Percentiles rank a stretch among this genome's conserved stretches.
These are phyloP conservation scores for Suillus subaureus DNA, from an alignment of 768 basidiomycete genomes.

Conservation along the genomic window DNA sequence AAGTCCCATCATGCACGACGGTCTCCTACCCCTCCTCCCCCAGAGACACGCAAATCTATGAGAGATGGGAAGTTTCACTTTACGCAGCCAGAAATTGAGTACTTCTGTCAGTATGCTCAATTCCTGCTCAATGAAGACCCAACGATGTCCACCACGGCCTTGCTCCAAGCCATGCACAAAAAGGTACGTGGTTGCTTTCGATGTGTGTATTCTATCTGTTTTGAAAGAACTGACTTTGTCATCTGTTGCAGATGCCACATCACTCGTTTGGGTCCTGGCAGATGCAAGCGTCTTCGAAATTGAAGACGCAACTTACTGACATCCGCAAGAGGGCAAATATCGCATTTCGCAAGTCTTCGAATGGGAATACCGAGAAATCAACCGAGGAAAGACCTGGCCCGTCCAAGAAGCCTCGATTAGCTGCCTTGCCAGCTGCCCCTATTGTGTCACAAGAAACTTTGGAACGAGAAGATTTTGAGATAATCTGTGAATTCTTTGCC, in stretches of 20 bases:
- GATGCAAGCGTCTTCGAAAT: constrained; percentile 34
- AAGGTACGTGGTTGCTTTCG: constrained; percentile 42
- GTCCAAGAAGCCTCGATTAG: constrained; percentile 6
- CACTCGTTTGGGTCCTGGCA: constrained; percentile 57
- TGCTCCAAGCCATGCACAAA: constrained; percentile 42
- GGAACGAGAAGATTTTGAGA: constrained; percentile 47
- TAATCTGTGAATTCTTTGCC: constrained; percentile 58
- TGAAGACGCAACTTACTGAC: constrained; percentile 44
- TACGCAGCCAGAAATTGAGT: constrained; percentile 53
- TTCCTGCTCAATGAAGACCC: constrained; percentile 52
- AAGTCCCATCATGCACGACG: constrained; percentile 13
- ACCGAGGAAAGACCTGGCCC: constrained; percentile 4
- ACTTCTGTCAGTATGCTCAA: constrained; percentile 45
- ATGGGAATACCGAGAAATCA: background rate
- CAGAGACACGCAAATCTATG: constrained; percentile 29
- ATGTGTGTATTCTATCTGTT: background rate
- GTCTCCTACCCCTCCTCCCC: constrained; percentile 52
- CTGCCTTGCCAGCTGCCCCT: background rate
- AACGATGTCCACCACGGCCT: constrained; percentile 37
- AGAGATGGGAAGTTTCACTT: constrained; percentile 43
- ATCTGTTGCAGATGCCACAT: constrained; percentile 55
- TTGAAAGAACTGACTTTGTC: constrained; percentile 7
- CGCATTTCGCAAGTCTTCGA: constrained; percentile 44
- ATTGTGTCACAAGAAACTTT: constrained; percentile 9
- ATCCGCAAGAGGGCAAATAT: constrained; percentile 54